Evolutionary conservation across 306 rosid genomes (phyloP), one percentile per base, ranked within the genome.

Genomic region (Datisca glomerata): DNA sequence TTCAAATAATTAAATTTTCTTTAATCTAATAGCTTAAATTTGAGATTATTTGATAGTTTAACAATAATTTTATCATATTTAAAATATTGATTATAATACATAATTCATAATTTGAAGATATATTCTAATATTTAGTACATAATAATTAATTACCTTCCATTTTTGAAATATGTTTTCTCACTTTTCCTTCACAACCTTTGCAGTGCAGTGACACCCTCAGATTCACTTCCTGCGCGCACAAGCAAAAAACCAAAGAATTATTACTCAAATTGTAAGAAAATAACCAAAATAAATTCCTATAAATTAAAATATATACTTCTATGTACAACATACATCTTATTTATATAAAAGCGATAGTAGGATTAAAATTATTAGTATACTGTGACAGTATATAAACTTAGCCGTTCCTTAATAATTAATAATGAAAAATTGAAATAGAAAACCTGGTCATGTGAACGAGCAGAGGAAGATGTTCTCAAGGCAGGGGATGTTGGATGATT

Each of bases 181-280:
- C 64, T 72, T 79, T 79, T 47, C 69, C 82, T 65, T 68, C 91
- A 9, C 91, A 79, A 2, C 78, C 91, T 61, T 54, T 75, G 72
- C 91, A 75, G 56, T 79, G 74, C 53, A 79, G 41, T 21, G 91
- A 79, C 19, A 74, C 91, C 68, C 76, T 59, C 62, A 79, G 39
- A 23, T 65, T 78, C 59, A 79, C 91, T 27, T 65, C 75, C 91
- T 79, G 8, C n/a, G n/a, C n/a, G n/a, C n/a, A n/a, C n/a, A n/a
- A n/a, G n/a, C n/a, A n/a, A n/a, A 28, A 34, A 38, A 19, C 11
- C 14, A 49, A 18, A 61, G n/a, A 18, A n/a, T n/a, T n/a, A n/a
- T n/a, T n/a, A n/a, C n/a, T n/a, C n/a, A n/a, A n/a, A n/a, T n/a
- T n/a, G n/a, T n/a, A n/a, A n/a, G n/a, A n/a, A n/a, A n/a, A n/a